phyloP scores from a whole-genome alignment of 148 eudicot species.

The Euryodendron excelsum region DNA sequence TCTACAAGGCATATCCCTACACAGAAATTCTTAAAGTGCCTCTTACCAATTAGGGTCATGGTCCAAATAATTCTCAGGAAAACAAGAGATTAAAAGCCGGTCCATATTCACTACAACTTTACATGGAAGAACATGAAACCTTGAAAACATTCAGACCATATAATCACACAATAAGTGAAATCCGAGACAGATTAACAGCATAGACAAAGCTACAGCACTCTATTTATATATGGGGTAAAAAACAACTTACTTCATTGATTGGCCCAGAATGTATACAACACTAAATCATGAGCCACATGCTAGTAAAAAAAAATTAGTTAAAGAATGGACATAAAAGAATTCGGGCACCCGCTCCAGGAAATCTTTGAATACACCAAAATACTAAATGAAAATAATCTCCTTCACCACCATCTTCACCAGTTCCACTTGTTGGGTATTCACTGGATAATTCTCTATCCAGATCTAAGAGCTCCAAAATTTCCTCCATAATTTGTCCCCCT shows the following conservation, averaged over 20 bases:
- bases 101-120: not conserved
- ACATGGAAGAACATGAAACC: not conserved
- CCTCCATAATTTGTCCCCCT: not conserved
- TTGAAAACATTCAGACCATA: not conserved
- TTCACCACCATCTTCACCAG: not conserved
- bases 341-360: not conserved
- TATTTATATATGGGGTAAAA: not conserved
- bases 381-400: not conserved
- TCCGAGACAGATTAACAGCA: not conserved
- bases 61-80: no score
- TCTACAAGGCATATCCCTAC: no score
- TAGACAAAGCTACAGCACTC: not conserved
- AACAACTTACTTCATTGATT: not conserved
- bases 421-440: not conserved
- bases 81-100: not conserved
- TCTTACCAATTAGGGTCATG: no score
- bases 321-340: not conserved
- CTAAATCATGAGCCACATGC: not conserved
- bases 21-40: no score
- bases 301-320: not conserved
- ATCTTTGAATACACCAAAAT: not conserved
- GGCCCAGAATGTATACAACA: not conserved
- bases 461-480: constrained; percentile 1
- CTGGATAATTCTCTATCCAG: not conserved
- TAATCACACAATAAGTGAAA: not conserved